phyloP scores from a whole-genome alignment of 2,329 filamentous ascomycete species.

The Nothomitra cinnamomea region DNA sequence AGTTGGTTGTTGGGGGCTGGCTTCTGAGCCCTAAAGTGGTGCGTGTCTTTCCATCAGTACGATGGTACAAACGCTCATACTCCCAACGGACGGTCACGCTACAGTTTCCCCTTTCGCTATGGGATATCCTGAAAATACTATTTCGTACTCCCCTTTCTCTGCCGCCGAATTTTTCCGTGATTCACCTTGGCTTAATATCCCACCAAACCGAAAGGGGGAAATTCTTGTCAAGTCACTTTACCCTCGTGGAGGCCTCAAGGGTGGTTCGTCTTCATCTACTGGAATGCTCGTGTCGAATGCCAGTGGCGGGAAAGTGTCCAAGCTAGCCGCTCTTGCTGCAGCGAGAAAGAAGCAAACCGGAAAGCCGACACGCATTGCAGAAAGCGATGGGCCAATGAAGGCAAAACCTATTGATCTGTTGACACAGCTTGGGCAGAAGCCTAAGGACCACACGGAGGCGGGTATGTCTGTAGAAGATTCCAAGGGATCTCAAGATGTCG shows the following conservation, averaged over 20 bases:
- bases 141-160: background rate
- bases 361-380: conserved; percentile 21
- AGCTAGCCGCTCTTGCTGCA: conserved; percentile 77
- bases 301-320: conserved; percentile 57
- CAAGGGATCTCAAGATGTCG: background rate
- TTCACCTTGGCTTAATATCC: conserved; percentile 69
- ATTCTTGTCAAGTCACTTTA: conserved; percentile 43
- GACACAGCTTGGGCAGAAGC: background rate
- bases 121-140: no score
- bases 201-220: conserved; percentile 42
- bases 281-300: conserved; percentile 59
- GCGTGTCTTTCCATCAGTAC: no score
- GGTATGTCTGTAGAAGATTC: background rate
- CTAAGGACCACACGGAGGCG: background rate
- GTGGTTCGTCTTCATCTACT: conserved; percentile 48
- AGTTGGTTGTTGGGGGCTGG: no score
- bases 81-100: background rate
- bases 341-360: conserved; percentile 70
- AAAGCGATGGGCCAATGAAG: background rate
- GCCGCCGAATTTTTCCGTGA: conserved; percentile 52
- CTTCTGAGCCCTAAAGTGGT: no score
- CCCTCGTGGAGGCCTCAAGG: conserved; percentile 53
- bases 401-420: background rate
- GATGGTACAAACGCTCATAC: background rate
- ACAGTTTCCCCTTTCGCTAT: background rate